Conservation (phyloP, 2,329 filamentous ascomycete species). For the Colletotrichum paranaense region DNA sequence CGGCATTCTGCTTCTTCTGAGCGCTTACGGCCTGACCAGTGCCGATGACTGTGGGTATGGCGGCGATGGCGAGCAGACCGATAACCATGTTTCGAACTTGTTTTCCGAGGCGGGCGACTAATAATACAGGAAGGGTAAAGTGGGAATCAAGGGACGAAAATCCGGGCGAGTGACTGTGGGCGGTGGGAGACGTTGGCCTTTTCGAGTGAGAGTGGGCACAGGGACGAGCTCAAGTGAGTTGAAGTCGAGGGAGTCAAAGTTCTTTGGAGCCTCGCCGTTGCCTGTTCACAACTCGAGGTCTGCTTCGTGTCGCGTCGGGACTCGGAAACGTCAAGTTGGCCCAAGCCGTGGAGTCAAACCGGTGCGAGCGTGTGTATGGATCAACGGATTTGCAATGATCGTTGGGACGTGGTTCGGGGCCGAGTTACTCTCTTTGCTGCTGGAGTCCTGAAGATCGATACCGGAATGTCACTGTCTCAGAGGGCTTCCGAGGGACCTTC, state of each 20-base stretch:
- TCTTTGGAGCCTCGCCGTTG: neutral
- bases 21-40: constrained; percentile 66
- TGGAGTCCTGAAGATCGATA: neutral
- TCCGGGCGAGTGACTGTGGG: too few relatives aligned
- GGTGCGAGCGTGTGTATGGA: neutral
- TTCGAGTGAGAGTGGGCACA: neutral
- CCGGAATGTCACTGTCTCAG: constrained; percentile 4
- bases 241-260: neutral
- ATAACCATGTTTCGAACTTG: constrained; percentile 54
- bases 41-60: constrained; percentile 67
- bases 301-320: constrained; percentile 11
- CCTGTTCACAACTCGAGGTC: neutral
- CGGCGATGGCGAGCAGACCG: constrained; percentile 61
- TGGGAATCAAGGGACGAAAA: neutral
- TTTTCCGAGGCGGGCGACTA: neutral
- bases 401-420: neutral
- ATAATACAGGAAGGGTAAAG: neutral
- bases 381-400: neutral
- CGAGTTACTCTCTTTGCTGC: neutral
- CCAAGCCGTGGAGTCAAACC: neutral
- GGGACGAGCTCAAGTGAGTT: neutral
- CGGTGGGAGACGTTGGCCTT: neutral
- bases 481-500: neutral
- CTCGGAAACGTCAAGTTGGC: constrained; percentile 15
- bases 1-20: constrained; percentile 65